Base-by-base conservation (phyloP, 768 basidiomycete species). In the Suillus ampliporus region DNA sequence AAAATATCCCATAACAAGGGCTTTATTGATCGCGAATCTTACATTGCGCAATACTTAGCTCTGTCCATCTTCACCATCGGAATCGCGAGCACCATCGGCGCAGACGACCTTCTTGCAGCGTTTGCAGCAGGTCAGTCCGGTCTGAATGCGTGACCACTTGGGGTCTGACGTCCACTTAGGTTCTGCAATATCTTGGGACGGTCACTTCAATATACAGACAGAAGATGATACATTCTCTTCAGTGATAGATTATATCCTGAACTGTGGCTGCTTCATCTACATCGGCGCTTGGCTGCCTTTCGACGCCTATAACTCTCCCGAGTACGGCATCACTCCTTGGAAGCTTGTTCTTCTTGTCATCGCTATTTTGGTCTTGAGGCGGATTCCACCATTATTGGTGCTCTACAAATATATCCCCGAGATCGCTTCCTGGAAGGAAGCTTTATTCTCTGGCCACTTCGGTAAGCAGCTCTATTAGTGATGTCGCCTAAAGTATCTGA, bases 101-200 rank as follows among this genome's bases (percentile, higher is more conserved):
- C 84, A 58, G 95, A 97, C 68, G 95, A 97, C 71, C 83, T 99
- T 13, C 78, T 99, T 44, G 96, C 94, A 2, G 88, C 92, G 0
- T 99, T 97, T 71, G 90, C 91, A 56, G 89, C 88, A 68, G 91
- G 91, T 88, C 48, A 60, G 28, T 14, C n/a, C 14, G 38, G 54
- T 38, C 11, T 34, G 8, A 14, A 40, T 26, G n/a, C 43, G 6
- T 60, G 23, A 3, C 13, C 10, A 10, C 60, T 34, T 58, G 21
- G n/a, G 17, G 58, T 53, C 62, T 61, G 38, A n/a, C 52, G n/a
- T 57, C 40, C 73, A 72, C 48, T 72, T 76, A 89, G 96, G 96
- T 3, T 88, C 84, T 58, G 93, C 96, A 2, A 90, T 98, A 66
- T 93, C 93, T 8, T 96, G 93, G 94, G 95, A 97, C 74, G 92